A percentile compares a stretch with the other conserved stretches of the same genome.
phyloP scores from a whole-genome alignment of 1,284 basidiomycete genomes.

The Boletus albobrunnescens region DNA sequence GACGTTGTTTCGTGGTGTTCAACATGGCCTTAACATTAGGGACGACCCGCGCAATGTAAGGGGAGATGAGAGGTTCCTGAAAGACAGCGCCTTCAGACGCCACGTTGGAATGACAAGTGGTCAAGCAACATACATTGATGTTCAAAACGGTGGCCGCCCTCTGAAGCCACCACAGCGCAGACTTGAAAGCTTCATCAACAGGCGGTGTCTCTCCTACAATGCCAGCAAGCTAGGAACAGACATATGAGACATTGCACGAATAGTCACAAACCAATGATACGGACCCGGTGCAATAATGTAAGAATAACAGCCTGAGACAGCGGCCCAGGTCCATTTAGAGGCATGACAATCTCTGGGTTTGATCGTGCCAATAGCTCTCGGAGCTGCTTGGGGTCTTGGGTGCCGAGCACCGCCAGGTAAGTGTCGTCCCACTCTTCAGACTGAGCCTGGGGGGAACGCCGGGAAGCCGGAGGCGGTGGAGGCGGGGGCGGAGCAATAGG shows the following conservation, averaged over 20 bases:
- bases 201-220: slow-evolving; percentile 71
- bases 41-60: slow-evolving; percentile 74
- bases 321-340: slow-evolving; percentile 59
- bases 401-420: slow-evolving; percentile 67
- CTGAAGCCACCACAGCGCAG: slow-evolving; percentile 79
- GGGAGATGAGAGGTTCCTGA: slow-evolving; percentile 74
- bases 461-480: slow-evolving; percentile 38
- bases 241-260: slow-evolving; percentile 8
- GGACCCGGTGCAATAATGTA: slow-evolving; percentile 73
- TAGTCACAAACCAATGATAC: slow-evolving; percentile 27
- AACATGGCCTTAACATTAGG: slow-evolving; percentile 72
- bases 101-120: neutral
- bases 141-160: slow-evolving; percentile 65
- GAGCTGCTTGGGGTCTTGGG: slow-evolving; percentile 67
- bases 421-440: slow-evolving; percentile 78
- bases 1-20: slow-evolving; percentile 71
- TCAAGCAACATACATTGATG: slow-evolving; percentile 51
- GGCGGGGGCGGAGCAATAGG: slow-evolving; percentile 69
- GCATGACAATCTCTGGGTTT: slow-evolving; percentile 75
- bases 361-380: slow-evolving; percentile 68
- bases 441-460: slow-evolving; percentile 55
- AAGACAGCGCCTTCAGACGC: slow-evolving; percentile 8
- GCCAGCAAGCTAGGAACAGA: slow-evolving; percentile 53
- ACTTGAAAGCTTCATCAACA: slow-evolving; percentile 73
- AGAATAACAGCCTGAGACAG: slow-evolving; percentile 78